Percentiles rank a stretch among this genome's conserved stretches.
Conservation (phyloP, 2,329 filamentous ascomycete species). For the Capronia americana region DNA sequence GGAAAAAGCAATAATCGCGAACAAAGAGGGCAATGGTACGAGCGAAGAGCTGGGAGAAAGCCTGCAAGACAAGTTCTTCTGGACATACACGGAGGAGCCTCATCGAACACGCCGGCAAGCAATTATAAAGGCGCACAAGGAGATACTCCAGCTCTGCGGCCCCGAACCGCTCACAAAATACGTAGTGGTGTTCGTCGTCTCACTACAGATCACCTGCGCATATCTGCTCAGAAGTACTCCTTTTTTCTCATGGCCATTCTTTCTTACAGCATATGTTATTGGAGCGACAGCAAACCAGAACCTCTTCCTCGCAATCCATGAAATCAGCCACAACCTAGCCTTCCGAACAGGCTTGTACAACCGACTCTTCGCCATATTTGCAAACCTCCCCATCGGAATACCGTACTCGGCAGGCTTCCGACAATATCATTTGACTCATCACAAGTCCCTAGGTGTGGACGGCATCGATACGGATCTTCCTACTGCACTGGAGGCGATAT, state of each 20-base stretch:
- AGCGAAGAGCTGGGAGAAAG: conserved; percentile 16
- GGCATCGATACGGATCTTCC: conserved; percentile 96
- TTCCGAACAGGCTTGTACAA: conserved; percentile 83
- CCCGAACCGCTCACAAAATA: conserved; percentile 96
- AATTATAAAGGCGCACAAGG: conserved; percentile 97
- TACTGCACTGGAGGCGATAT: conserved; percentile 85
- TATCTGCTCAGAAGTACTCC: conserved; percentile 77
- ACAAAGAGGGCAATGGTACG: conserved; percentile 12
- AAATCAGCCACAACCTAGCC: conserved; percentile 97
- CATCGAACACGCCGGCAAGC: conserved; percentile 87
- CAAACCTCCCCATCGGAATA: conserved; percentile 93
- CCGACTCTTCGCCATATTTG: conserved; percentile 85
- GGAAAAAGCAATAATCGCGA: background rate
- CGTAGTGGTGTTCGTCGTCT: conserved; percentile 81
- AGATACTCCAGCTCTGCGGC: conserved; percentile 96
- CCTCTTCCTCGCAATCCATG: conserved; percentile 96
- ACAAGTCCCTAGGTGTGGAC: conserved; percentile 97
- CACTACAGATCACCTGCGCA: conserved; percentile 78
- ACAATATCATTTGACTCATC: conserved; percentile 97
- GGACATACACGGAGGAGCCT: conserved; percentile 98
- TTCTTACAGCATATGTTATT: conserved; percentile 85
- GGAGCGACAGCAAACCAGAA: conserved; percentile 98
- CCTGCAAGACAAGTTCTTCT: conserved; percentile 76
- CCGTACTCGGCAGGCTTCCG: conserved; percentile 97
- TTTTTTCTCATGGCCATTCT: conserved; percentile 83